Percentiles rank a stretch among this genome's conserved stretches.
phyloP scores from a whole-genome alignment of 2,329 filamentous ascomycete species.

The Amesomyces nigricolor region DNA sequence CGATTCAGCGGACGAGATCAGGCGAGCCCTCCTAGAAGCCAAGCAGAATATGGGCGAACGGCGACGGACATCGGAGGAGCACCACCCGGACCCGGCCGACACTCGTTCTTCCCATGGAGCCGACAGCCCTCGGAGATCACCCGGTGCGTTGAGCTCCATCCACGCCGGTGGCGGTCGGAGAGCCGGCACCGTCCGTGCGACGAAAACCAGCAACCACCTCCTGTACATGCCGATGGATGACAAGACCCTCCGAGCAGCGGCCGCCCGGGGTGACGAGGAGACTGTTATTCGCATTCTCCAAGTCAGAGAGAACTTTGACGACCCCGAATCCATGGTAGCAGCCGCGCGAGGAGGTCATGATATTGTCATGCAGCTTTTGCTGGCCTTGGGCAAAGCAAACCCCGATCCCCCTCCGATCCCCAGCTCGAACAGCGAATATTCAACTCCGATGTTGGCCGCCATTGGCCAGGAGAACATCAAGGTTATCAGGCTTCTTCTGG shows the following conservation, averaged over 20 bases:
- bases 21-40: constrained; percentile 57
- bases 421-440: constrained; percentile 57
- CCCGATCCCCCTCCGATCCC: constrained; percentile 63
- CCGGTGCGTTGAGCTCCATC: constrained; percentile 36
- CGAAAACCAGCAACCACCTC: constrained; percentile 59
- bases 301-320: constrained; percentile 57
- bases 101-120: constrained; percentile 48
- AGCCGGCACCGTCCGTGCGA: constrained; percentile 51
- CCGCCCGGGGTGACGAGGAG: constrained; percentile 55
- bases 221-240: constrained; percentile 59
- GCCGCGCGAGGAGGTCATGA: constrained; percentile 90
- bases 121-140: constrained; percentile 55
- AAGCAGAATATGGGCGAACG: constrained; percentile 51
- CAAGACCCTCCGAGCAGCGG: constrained; percentile 55
- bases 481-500: constrained; percentile 73
- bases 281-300: constrained; percentile 57
- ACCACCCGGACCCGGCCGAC: constrained; percentile 45
- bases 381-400: constrained; percentile 61
- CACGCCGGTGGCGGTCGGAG: constrained; percentile 41
- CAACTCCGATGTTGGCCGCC: constrained; percentile 89
- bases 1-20: constrained; percentile 76
- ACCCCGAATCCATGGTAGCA: constrained; percentile 82
- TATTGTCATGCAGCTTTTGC: constrained; percentile 72
- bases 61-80: constrained; percentile 54
- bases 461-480: constrained; percentile 85